Percentiles rank a stretch among this genome's conserved stretches.
phyloP scores from a whole-genome alignment of 495 filamentous ascomycete species.

The Lepidopterella palustris region DNA sequence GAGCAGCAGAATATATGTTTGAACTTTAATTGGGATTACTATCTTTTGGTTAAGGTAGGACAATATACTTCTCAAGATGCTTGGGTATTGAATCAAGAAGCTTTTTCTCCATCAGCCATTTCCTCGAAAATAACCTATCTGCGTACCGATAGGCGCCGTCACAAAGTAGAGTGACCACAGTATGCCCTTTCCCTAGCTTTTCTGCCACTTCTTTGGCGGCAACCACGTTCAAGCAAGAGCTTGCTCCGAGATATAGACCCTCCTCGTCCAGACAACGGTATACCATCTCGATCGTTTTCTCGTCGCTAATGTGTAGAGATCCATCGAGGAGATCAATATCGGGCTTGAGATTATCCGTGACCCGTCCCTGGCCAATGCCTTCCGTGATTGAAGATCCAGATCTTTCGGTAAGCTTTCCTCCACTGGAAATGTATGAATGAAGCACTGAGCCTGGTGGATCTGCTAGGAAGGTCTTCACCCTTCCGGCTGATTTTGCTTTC shows the following conservation, averaged over 20 bases:
- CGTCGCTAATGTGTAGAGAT: slow-evolving; percentile 79
- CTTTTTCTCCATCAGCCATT: slow-evolving; percentile 82
- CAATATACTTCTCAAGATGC: slow-evolving; percentile 85
- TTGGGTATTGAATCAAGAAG: slow-evolving; percentile 76
- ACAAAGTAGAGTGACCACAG: slow-evolving; percentile 87
- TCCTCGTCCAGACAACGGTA: slow-evolving; percentile 96
- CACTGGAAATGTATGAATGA: slow-evolving; percentile 82
- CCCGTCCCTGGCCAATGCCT: slow-evolving; percentile 93
- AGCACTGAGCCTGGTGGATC: slow-evolving; percentile 91
- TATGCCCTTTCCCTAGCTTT: slow-evolving; percentile 81
- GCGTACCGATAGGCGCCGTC: slow-evolving; percentile 97
- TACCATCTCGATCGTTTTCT: slow-evolving; percentile 95
- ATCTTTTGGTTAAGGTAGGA: slow-evolving; percentile 55
- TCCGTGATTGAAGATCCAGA: slow-evolving; percentile 88
- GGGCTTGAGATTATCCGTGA: slow-evolving; percentile 84
- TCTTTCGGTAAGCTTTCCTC: slow-evolving; percentile 76
- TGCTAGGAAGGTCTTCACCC: slow-evolving; percentile 83
- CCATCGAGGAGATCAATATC: slow-evolving; percentile 83
- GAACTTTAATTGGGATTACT: background rate
- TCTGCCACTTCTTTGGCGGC: slow-evolving; percentile 92
- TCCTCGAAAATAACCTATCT: slow-evolving; percentile 80
- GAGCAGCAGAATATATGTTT: too few species aligned
- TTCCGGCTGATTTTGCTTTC: slow-evolving; percentile 71
- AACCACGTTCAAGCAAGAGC: slow-evolving; percentile 86
- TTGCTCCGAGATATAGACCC: slow-evolving; percentile 91